Conservation (phyloP, 495 filamentous ascomycete genomes). For the Hapsidospora chrysogenum region DNA sequence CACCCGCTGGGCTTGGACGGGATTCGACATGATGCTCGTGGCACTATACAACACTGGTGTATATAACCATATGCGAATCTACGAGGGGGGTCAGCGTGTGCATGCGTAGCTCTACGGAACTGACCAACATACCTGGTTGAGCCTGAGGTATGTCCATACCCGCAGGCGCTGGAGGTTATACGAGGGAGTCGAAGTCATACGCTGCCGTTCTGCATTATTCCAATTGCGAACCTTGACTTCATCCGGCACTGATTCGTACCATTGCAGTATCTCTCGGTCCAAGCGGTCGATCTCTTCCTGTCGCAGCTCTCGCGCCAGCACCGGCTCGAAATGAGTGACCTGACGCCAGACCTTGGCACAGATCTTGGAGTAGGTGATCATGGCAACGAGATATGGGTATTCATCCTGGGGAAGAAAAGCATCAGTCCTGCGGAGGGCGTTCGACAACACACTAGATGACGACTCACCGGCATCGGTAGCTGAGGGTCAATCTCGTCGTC, state of each 20-base stretch:
- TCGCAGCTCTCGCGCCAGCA: conserved; percentile 32
- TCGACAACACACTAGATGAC: not conserved
- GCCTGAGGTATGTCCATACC: conserved; percentile 48
- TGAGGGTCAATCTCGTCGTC: conserved; percentile 72
- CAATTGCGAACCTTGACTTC: conserved; percentile 12
- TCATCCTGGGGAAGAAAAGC: conserved; percentile 34
- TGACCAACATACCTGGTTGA: conserved; percentile 39
- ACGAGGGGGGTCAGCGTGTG: too few species aligned
- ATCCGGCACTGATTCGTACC: conserved; percentile 40
- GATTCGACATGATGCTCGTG: conserved; percentile 57
- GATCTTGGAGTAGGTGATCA: conserved; percentile 63
- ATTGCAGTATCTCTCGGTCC: conserved; percentile 61
- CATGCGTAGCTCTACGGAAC: too few species aligned
- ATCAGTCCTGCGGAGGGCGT: not conserved
- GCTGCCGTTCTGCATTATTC: conserved; percentile 5
- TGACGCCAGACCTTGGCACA: conserved; percentile 67
- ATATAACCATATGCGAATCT: conserved; percentile 64
- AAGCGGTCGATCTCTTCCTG: conserved; percentile 54
- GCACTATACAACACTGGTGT: conserved; percentile 66
- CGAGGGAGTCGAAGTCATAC: conserved; percentile 9
- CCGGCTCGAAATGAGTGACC: conserved; percentile 36
- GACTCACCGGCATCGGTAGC: conserved; percentile 57
- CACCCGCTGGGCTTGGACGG: conserved; percentile 47
- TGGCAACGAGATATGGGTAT: conserved; percentile 55
- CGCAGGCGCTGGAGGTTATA: conserved; percentile 38